phyloP scores from a whole-genome alignment of 139 green algal genomes.

The Eudorina sp. region DNA sequence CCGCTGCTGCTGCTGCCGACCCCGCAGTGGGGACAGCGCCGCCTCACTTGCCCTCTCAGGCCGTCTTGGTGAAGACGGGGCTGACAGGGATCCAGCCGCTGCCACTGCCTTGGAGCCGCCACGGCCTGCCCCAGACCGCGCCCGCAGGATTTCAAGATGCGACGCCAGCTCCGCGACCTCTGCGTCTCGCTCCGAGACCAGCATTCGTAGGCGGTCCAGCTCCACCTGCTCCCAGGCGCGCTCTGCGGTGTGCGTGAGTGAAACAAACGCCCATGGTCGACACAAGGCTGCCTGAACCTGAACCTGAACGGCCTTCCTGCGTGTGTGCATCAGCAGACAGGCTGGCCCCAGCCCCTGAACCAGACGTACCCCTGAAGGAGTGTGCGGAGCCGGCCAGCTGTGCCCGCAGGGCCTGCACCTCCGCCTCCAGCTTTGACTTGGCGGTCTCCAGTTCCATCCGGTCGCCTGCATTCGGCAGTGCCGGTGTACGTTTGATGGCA shows the following conservation, averaged over 20 bases:
- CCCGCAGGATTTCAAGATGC: conserved; percentile 17
- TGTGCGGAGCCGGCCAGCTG: background rate
- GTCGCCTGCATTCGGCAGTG: background rate
- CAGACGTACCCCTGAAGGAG: background rate
- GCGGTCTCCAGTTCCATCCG: background rate
- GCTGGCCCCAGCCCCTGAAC: too few relatives aligned
- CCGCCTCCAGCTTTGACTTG: conserved; percentile 3
- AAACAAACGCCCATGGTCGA: background rate
- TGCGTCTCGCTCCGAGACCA: conserved; percentile 63
- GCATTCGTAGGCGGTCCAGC: conserved; percentile 49
- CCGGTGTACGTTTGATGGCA: too few relatives aligned
- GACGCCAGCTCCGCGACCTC: conserved; percentile 55
- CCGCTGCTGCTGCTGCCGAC: conserved; percentile 33
- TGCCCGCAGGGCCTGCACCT: background rate
- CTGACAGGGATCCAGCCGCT: background rate
- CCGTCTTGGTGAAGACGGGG: background rate
- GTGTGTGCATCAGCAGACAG: too few relatives aligned
- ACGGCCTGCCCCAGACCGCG: background rate
- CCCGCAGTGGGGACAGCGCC: background rate
- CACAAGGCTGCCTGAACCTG: background rate
- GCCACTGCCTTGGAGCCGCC: background rate
- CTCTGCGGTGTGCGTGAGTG: background rate
- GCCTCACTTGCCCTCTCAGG: background rate
- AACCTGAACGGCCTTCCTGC: too few relatives aligned
- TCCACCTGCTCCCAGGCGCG: conserved; percentile 41